Evolutionary conservation across 2,329 filamentous ascomycete genomes (phyloP).

Genomic region (Didymella pinodella): DNA sequence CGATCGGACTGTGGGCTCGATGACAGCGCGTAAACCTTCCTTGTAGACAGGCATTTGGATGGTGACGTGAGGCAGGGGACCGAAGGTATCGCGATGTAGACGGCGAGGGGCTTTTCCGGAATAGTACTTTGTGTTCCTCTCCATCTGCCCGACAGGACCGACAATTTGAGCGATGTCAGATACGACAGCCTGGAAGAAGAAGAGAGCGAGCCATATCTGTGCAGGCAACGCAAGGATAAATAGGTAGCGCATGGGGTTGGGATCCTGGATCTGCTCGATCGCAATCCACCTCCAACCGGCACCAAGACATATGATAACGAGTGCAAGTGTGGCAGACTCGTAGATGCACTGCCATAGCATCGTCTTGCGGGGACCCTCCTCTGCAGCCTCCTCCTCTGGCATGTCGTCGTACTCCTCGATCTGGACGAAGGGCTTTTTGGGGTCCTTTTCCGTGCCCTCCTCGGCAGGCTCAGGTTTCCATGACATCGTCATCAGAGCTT

Average conservation of each 20-base stretch:
- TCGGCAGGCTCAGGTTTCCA: constrained; percentile 60
- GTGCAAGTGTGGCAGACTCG: constrained; percentile 60
- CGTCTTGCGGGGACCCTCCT: constrained; percentile 55
- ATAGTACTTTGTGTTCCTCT: constrained; percentile 81
- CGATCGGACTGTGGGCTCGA: constrained; percentile 77
- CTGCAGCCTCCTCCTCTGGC: constrained; percentile 32
- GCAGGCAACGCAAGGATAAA: constrained; percentile 62
- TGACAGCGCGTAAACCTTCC: constrained; percentile 78
- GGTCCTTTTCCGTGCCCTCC: constrained; percentile 51
- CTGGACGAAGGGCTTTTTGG: constrained; percentile 26
- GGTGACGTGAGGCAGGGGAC: constrained; percentile 70
- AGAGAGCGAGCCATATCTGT: constrained; percentile 66
- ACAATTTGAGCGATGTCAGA: constrained; percentile 64
- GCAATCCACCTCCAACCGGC: constrained; percentile 65
- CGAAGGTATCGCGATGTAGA: constrained; percentile 63
- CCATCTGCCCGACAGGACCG: constrained; percentile 76
- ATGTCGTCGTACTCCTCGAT: constrained; percentile 24
- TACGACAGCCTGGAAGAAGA: constrained; percentile 43
- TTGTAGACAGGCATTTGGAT: constrained; percentile 91
- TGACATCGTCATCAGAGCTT: constrained; percentile 76
- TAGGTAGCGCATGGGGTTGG: constrained; percentile 61
- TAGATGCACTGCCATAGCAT: constrained; percentile 65
- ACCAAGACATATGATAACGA: constrained; percentile 64
- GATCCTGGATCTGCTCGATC: constrained; percentile 63
- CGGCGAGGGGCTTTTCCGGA: constrained; percentile 64